phyloP scores from a whole-genome alignment of 2,329 filamentous ascomycete genomes.

The Penicillium brevicompactum region DNA sequence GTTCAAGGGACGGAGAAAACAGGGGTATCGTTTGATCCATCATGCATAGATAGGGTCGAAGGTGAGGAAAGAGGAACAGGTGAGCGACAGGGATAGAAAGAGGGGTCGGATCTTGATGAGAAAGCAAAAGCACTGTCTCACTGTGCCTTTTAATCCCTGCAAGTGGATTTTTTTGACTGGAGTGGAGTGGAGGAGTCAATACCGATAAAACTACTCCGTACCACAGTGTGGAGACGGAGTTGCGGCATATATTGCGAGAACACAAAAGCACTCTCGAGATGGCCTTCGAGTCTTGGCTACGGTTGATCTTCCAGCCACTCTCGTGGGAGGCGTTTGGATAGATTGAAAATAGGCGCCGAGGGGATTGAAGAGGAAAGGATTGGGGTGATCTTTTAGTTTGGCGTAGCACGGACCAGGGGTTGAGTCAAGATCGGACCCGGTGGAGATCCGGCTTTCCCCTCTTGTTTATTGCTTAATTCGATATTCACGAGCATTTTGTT shows the following conservation, averaged over 20 bases:
- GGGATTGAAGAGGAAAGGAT: not conserved
- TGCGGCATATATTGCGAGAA: too few species aligned
- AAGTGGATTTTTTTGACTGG: not conserved
- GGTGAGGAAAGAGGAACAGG: slow-evolving; percentile 8
- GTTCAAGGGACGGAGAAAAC: not conserved
- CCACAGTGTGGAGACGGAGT: too few species aligned
- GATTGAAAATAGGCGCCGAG: slow-evolving; percentile 1
- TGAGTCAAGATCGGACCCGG: not conserved
- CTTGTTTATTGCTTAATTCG: too few species aligned
- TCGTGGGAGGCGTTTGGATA: not conserved
- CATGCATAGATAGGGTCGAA: not conserved
- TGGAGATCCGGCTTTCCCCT: not conserved
- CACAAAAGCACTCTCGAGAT: too few species aligned
- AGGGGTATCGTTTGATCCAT: not conserved
- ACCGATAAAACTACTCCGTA: not conserved
- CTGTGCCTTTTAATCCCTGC: slow-evolving; percentile 23
- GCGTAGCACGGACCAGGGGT: not conserved
- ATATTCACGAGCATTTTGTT: too few species aligned
- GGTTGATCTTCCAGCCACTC: not conserved
- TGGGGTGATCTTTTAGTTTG: not conserved
- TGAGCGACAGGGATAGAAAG: slow-evolving; percentile 24
- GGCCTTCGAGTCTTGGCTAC: not conserved
- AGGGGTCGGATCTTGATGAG: slow-evolving; percentile 16
- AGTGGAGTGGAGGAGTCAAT: slow-evolving; percentile 15
- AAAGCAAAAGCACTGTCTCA: slow-evolving; percentile 18